phyloP scores from a whole-genome alignment of 2,329 filamentous ascomycete genomes.

The Calonectria pteridis region DNA sequence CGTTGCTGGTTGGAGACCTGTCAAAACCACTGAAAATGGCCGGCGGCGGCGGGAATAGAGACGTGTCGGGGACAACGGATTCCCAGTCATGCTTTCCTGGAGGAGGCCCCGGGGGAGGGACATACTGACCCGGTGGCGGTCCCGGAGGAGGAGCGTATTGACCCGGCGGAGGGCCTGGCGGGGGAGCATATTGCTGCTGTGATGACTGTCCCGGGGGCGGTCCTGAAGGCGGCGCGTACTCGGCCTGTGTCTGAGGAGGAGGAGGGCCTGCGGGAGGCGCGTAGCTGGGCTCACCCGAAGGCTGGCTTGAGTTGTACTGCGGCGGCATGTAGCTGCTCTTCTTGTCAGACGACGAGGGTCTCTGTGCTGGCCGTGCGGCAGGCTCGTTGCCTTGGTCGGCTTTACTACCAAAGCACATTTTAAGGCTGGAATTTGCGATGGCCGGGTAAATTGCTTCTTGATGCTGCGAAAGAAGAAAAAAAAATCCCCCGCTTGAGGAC shows the following conservation, averaged over 20 bases:
- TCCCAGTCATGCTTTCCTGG: constrained; percentile 76
- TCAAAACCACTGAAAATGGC: constrained; percentile 74
- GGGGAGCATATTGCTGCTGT: constrained; percentile 42
- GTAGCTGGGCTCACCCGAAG: constrained; percentile 35
- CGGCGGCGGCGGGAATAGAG: constrained; percentile 79
- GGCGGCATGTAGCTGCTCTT: constrained; percentile 42
- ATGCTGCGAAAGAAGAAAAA: not conserved
- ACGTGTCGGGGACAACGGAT: constrained; percentile 76
- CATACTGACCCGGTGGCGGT: constrained; percentile 47
- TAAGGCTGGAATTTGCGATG: not conserved
- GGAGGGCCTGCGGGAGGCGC: constrained; percentile 49
- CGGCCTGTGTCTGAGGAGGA: constrained; percentile 30
- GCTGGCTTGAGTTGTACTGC: constrained; percentile 38
- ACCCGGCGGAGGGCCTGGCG: constrained; percentile 49
- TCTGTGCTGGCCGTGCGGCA: constrained; percentile 54
- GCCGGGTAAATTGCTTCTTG: constrained; percentile 4
- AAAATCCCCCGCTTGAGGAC: not conserved
- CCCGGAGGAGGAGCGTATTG: constrained; percentile 46
- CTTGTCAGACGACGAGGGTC: constrained; percentile 44
- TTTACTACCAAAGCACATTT: constrained; percentile 65
- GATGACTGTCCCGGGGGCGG: constrained; percentile 39
- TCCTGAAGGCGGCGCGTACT: constrained; percentile 48
- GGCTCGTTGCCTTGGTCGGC: constrained; percentile 54
- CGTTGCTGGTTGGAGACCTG: constrained; percentile 76
- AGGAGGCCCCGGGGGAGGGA: constrained; percentile 50